These are phyloP conservation scores for Fusarium nematophilum DNA, from an alignment of 2,329 filamentous ascomycete genomes.

Conservation along the genomic window DNA sequence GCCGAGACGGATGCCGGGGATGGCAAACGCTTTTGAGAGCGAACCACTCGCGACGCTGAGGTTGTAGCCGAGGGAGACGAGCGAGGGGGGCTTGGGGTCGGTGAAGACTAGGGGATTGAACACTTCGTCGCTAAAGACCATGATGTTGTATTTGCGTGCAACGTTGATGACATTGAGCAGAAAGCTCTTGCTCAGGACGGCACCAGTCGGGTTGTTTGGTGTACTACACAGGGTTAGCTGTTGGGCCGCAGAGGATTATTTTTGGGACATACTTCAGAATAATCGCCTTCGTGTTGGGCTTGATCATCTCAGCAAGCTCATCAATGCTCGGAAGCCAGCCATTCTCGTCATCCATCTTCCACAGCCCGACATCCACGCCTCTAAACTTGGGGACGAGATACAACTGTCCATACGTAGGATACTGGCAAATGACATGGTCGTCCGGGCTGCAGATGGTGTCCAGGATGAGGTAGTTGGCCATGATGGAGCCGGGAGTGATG, in stretches of 20 bases:
- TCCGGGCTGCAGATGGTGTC: too few species aligned
- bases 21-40: not conserved
- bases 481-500: too few species aligned
- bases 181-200: not conserved
- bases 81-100: not conserved
- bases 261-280: not conserved
- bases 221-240: not conserved
- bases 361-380: slow-evolving; percentile 79
- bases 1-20: not conserved
- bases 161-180: not conserved
- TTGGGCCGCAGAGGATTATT: too few species aligned
- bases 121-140: not conserved
- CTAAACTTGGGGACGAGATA: slow-evolving; percentile 78
- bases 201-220: not conserved
- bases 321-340: slow-evolving; percentile 73
- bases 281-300: slow-evolving; percentile 71
- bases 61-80: not conserved
- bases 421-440: slow-evolving; percentile 85
- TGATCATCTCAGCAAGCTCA: slow-evolving; percentile 72
- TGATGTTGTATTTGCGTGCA: not conserved
- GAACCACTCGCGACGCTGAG: not conserved
- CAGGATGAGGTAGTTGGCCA: too few species aligned
- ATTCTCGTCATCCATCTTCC: slow-evolving; percentile 73
- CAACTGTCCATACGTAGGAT: slow-evolving; percentile 85
- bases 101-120: not conserved